These are phyloP conservation scores for Trametes coccinea DNA, from an alignment of 768 basidiomycete species.

Conservation along the genomic window DNA sequence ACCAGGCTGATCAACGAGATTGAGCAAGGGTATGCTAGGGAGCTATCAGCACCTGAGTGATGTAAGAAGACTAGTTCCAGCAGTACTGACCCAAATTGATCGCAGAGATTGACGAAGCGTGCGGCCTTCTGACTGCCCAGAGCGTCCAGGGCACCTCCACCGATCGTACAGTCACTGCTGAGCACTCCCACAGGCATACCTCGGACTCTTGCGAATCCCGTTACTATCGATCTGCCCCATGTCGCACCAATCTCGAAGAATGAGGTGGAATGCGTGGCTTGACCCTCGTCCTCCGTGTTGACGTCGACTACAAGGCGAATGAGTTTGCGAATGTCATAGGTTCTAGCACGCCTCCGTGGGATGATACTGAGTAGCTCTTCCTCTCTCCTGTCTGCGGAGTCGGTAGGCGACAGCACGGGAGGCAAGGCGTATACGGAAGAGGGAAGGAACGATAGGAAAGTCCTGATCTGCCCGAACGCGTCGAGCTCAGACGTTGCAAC, in stretches of 20 bases:
- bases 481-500: slow-evolving; percentile 18
- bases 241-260: slow-evolving; percentile 24
- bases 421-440: slow-evolving; percentile 13
- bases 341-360: slow-evolving; percentile 15
- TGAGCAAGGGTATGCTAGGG: slow-evolving; percentile 17
- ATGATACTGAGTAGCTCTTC: slow-evolving; percentile 22
- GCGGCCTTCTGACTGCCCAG: slow-evolving; percentile 21
- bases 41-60: background rate
- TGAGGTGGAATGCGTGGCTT: background rate
- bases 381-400: slow-evolving; percentile 10
- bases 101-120: slow-evolving; percentile 22
- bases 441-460: slow-evolving; percentile 22
- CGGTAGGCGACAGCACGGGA: background rate
- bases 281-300: background rate
- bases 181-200: slow-evolving; percentile 17
- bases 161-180: slow-evolving; percentile 19
- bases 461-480: slow-evolving; percentile 18
- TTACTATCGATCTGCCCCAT: slow-evolving; percentile 18
- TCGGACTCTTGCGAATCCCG: slow-evolving; percentile 13
- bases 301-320: slow-evolving; percentile 15
- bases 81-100: slow-evolving; percentile 17
- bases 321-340: slow-evolving; percentile 19
- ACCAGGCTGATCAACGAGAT: slow-evolving; percentile 23
- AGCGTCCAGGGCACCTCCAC: slow-evolving; percentile 20
- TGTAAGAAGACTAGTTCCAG: too few relatives aligned